Conservation (phyloP, 495 filamentous ascomycete genomes). For the Neurospora tetraspora region DNA sequence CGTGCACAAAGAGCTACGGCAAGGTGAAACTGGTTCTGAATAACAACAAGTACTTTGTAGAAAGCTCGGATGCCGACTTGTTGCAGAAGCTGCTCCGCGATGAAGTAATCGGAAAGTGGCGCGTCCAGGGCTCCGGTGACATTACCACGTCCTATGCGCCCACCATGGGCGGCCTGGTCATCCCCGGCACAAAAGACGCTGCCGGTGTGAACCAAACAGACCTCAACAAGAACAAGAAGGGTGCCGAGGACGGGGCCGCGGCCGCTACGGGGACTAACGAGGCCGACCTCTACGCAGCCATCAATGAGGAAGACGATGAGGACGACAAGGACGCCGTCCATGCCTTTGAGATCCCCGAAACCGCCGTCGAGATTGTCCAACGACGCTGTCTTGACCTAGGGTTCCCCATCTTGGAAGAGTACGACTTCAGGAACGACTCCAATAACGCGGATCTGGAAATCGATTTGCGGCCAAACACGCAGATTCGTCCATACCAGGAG, state of each 20-base stretch:
- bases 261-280: slow-evolving; percentile 11
- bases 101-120: slow-evolving; percentile 31
- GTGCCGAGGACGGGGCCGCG: slow-evolving; percentile 10
- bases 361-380: slow-evolving; percentile 73
- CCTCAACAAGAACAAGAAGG: slow-evolving; percentile 23
- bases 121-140: slow-evolving; percentile 47
- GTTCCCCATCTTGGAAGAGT: slow-evolving; percentile 87
- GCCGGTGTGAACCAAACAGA: slow-evolving; percentile 66
- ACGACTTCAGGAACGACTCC: slow-evolving; percentile 93
- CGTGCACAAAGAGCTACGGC: slow-evolving; percentile 81
- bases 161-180: slow-evolving; percentile 82
- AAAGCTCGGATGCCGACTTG: slow-evolving; percentile 77
- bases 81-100: slow-evolving; percentile 71
- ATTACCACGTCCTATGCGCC: slow-evolving; percentile 73
- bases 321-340: slow-evolving; percentile 84
- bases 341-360: slow-evolving; percentile 81
- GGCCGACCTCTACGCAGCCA: slow-evolving; percentile 40
- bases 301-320: slow-evolving; percentile 79
- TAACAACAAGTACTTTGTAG: slow-evolving; percentile 86
- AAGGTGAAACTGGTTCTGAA: slow-evolving; percentile 94
- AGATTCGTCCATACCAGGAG: slow-evolving; percentile 90
- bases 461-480: slow-evolving; percentile 71
- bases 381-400: slow-evolving; percentile 81
- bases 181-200: slow-evolving; percentile 89
- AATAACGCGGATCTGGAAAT: slow-evolving; percentile 86